A percentile compares a stretch with the other conserved stretches of the same genome.
These are phyloP conservation scores for Ceratocystis huliohia DNA, from an alignment of 2,329 filamentous ascomycete genomes.

Conservation along the genomic window DNA sequence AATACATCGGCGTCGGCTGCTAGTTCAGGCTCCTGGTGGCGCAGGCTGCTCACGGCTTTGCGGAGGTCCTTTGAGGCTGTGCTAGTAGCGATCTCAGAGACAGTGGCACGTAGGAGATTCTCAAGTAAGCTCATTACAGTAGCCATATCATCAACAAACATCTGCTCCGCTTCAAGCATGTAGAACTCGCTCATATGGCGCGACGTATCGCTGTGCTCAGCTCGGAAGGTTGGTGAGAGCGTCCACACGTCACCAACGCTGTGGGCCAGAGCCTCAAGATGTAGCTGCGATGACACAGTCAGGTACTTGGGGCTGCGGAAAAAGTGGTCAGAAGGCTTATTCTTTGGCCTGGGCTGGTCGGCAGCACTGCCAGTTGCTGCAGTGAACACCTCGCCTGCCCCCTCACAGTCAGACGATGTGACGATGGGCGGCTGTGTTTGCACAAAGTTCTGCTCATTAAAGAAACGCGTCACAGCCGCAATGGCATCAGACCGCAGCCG, in stretches of 20 bases:
- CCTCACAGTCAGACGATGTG: constrained; percentile 94
- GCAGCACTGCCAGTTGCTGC: constrained; percentile 38
- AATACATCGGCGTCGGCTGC: constrained; percentile 37
- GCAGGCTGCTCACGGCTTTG: constrained; percentile 27
- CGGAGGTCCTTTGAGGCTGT: constrained; percentile 34
- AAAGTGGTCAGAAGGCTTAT: constrained; percentile 43
- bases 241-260: constrained; percentile 87
- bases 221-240: constrained; percentile 83
- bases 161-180: constrained; percentile 89
- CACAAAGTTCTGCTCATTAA: constrained; percentile 55
- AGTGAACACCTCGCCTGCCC: constrained; percentile 84
- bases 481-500: constrained; percentile 73
- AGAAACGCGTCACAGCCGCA: constrained; percentile 60
- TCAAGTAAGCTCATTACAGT: constrained; percentile 71
- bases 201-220: constrained; percentile 84
- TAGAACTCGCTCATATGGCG: constrained; percentile 96
- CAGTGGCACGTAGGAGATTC: constrained; percentile 52
- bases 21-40: constrained; percentile 26
- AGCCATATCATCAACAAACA: constrained; percentile 58
- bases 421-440: constrained; percentile 89
- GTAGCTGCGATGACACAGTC: constrained; percentile 87
- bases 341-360: constrained; percentile 24
- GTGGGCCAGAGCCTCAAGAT: constrained; percentile 83
- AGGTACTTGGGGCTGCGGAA: constrained; percentile 85
- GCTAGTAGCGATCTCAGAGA: constrained; percentile 31